Evolutionary conservation across 2,329 filamentous ascomycete genomes (phyloP), one percentile per base, ranked within the genome.

Genomic region (Cladophialophora chaetospira): DNA sequence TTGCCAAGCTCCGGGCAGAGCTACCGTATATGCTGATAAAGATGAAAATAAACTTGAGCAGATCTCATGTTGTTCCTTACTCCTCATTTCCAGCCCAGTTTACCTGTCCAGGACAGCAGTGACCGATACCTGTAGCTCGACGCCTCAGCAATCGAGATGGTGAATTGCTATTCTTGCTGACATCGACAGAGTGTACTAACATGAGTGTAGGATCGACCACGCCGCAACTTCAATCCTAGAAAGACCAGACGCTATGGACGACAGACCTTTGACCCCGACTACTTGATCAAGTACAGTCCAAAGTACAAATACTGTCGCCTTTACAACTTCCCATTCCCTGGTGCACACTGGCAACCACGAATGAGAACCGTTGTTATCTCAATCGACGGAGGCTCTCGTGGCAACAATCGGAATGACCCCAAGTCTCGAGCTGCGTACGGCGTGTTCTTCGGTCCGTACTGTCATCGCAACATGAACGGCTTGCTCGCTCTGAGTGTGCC

Each of bases 261-360:
- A 33, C 52, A 57, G 11, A 64, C 60, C 21, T 62, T 65, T 29
- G 48, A 53, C n/a, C 60, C 60, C 3, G 57, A 60, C 17, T 28
- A 60, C 13, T 58, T 66, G 11, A 53, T 64, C 55, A 61, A 61
- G 25, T 64, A 63, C 58, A 64, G 62, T 46, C 58, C 62, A 6
- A 64, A 64, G 38, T 64, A 51, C 47, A 44, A 59, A 26, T 62
- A 60, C 33, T 43, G 47, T 25, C 55, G 60, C 21, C 54, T 66
- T 10, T 58, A 43, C 52, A 58, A 63, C 54, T 63, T 63, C 42
- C 62, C 62, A 3, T 61, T 31, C 47, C 48, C 44, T 9, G 62
- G 62, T 4, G 44, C 60, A 25, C 52, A 53, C 29, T 64, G 53
- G 46, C 55, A 54, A 42, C 63, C 62, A 19, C 57, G 58, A 10